Conservation (phyloP, 371 early-diverging fungal species). For the Mucor mucedo region DNA sequence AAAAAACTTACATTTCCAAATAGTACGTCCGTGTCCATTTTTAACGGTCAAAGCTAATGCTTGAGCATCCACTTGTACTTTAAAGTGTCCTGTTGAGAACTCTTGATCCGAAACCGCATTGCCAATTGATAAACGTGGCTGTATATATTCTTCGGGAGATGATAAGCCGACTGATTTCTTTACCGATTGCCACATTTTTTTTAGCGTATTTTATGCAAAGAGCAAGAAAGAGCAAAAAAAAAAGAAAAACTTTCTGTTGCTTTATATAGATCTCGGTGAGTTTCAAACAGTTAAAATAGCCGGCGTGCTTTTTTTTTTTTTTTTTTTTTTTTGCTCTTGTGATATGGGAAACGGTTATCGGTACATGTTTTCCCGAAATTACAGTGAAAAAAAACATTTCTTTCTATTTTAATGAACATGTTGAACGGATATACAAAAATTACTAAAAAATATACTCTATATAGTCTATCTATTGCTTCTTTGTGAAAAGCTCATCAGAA, state of each 20-base stretch:
- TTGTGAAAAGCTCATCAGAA: conserved; percentile 17
- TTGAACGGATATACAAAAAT: no score
- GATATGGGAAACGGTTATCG: not conserved
- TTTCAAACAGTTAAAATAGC: not conserved
- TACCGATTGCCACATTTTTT: conserved; percentile 32
- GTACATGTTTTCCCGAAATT: not conserved
- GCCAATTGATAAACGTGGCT: conserved; percentile 35
- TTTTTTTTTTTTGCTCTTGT: not conserved
- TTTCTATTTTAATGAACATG: no score
- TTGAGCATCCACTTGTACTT: conserved; percentile 29
- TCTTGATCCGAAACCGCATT: conserved; percentile 31
- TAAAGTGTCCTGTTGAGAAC: conserved; percentile 33
- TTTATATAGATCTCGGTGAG: conserved; percentile 2
- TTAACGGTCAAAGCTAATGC: conserved; percentile 24
- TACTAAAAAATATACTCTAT: no score
- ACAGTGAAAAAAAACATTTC: no score
- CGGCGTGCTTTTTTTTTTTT: not conserved
- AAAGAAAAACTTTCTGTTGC: not conserved
- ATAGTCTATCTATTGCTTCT: not conserved
- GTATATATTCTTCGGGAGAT: conserved; percentile 27
- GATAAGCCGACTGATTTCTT: conserved; percentile 29
- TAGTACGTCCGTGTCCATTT: conserved; percentile 25
- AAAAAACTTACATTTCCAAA: conserved; percentile 35
- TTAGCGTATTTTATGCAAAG: not conserved
- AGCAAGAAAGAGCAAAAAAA: not conserved